Base-by-base conservation (phyloP, 139 green algal genomes). In the Picochlorum sp. region DNA sequence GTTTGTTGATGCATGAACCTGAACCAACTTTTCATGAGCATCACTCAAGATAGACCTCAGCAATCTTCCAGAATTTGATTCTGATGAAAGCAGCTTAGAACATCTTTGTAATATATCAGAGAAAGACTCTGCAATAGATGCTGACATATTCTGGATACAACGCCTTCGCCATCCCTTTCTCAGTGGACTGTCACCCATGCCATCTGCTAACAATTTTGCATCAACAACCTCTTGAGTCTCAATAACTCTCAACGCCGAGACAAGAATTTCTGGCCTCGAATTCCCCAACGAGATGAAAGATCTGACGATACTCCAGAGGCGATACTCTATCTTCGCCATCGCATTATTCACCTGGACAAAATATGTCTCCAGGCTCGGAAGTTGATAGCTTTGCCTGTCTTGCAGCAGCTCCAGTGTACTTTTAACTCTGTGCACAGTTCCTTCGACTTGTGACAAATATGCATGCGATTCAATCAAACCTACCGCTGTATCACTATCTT, bases 151-250 rank as follows among this genome's bases (percentile, higher is more conserved):
- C 60, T 79, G 50, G 52, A 85, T 66, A 49, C 57, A 67, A 28
- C 77, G 70, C 49, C 57, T 61, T 30, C 63, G 60, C 67, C 80
- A 86, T 10, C 58, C 62, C 64, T 86, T 86, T 24, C 69, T 56
- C 47, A 73, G 60, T 13, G 67, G 45, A 13, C 47, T 58, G n/a
- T 20, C 60, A 24, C 60, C 57, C 23, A 72, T 62, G 10, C 59
- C 66, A 14, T 72, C 77, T 30, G 72, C 70, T 57, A 79, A 51
- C 57, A 84, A 54, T 60, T 77, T 54, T n/a, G 54, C 50, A 52
- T 85, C 79, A 28, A 84, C 77, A 51, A 72, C 16, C 63, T 90
- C 86, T 69, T 93, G 88, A 57, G 91, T 78, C 71, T 95, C 87
- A 15, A 95, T 69, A 26, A 95, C 58, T 41, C 79, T 24, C 41